These are phyloP conservation scores for Penicillium ucsense DNA, from an alignment of 495 filamentous ascomycete genomes.

Conservation along the genomic window DNA sequence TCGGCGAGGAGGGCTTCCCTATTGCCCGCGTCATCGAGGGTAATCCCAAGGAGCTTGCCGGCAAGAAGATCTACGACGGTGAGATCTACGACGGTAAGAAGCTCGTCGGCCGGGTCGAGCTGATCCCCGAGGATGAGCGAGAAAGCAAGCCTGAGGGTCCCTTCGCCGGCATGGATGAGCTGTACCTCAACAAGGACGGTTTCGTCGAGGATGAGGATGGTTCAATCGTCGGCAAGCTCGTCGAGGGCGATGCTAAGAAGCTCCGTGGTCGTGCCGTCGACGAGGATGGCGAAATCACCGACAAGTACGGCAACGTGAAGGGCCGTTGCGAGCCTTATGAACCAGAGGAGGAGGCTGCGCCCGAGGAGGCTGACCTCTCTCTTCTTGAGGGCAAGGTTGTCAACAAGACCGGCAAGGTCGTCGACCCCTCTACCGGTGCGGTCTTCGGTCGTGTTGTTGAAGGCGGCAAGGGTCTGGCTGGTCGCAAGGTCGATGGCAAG, in stretches of 20 bases:
- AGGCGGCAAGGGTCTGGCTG: conserved; percentile 63
- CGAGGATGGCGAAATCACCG: conserved; percentile 74
- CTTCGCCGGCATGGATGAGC: conserved; percentile 65
- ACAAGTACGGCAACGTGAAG: conserved; percentile 68
- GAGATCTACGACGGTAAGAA: conserved; percentile 67
- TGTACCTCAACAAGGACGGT: conserved; percentile 58
- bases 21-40: conserved; percentile 63
- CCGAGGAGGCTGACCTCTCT: conserved; percentile 49
- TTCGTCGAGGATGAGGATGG: conserved; percentile 60
- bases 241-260: conserved; percentile 67
- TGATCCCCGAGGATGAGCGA: conserved; percentile 61
- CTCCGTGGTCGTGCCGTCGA: conserved; percentile 71
- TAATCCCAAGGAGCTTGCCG: conserved; percentile 54
- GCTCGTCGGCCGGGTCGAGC: conserved; percentile 63
- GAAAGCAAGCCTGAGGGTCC: conserved; percentile 61
- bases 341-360: conserved; percentile 40
- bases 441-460: conserved; percentile 69
- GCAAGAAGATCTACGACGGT: conserved; percentile 61
- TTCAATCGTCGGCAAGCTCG: conserved; percentile 58
- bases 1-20: conserved; percentile 58
- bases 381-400: conserved; percentile 70
- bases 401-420: conserved; percentile 78
- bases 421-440: conserved; percentile 56
- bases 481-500: conserved; percentile 72
- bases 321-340: conserved; percentile 67